Base-by-base conservation (phyloP, 1,139 yeast species). In the Yamadazyma siamensis region DNA sequence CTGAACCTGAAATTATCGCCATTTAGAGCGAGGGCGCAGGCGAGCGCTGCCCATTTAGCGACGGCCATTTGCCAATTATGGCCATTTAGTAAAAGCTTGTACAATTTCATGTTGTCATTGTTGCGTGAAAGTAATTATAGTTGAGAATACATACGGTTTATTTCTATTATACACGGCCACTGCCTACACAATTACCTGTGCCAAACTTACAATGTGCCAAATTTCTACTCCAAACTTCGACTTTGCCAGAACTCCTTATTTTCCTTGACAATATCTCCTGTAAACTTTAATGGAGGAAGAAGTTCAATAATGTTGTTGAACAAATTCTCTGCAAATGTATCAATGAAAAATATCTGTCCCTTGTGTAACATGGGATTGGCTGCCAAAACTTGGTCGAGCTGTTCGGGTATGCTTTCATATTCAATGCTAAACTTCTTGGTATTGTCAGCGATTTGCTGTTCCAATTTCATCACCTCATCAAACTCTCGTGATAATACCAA, bases 281-380 rank as follows among this genome's bases (percentile, higher is more conserved):
- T 63, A 47, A 71, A 82, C 31, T 56, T 52, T 40, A 82, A 59
- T 35, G 73, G 75, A 2, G 85, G 82, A 31, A 81, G 64, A 18
- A 71, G 64, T 23, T 67, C 67, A 15, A 75, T 70, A 20, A 87
- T 74, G 44, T 77, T 80, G 32, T 62, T 60, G 57, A 88, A 89
- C 50, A 87, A 74, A 31, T 79, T 80, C 42, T 70, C 77, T 7
- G 95, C 96, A 68, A 84, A 88, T 14, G 86, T 76, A 47, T 75
- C 70, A 36, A 88, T 87, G 64, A 89, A 89, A 50, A 85, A 87
- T 12, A 85, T 57, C 58, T 89, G 96, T n/a, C 94, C 87, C 43
- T 73, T 71, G 20, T 80, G 80, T 27, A 88, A 62, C 13, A 52
- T 49, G 6, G 80, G 77, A 34, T 69, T 70, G 25, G 54, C 47